phyloP scores from a whole-genome alignment of 169 alveolate species.

The Cystoisospora suis region DNA sequence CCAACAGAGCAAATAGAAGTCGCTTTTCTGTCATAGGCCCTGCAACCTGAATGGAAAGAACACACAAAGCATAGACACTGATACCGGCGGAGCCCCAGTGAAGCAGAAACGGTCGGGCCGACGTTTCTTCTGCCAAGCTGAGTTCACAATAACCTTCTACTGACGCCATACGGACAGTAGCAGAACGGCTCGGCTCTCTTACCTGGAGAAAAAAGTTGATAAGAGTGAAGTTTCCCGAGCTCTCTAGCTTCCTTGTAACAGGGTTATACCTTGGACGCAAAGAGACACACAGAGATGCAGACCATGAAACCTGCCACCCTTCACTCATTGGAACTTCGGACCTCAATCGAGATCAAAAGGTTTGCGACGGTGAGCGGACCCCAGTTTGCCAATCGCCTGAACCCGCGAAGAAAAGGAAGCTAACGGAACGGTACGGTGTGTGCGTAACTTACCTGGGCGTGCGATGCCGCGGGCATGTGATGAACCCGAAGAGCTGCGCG shows the following conservation, averaged over 20 bases:
- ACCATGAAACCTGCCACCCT: too few species aligned
- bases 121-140: too few species aligned
- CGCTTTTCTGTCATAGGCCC: conserved; percentile 90
- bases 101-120: not conserved
- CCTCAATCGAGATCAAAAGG: not conserved
- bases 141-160: too few species aligned
- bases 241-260: conserved; percentile 18
- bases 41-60: conserved; percentile 69
- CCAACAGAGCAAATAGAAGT: conserved; percentile 74
- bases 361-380: not conserved
- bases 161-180: too few species aligned
- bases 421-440: too few species aligned
- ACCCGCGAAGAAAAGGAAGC: not conserved
- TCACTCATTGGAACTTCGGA: too few species aligned
- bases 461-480: conserved; percentile 92
- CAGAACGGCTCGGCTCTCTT: too few species aligned
- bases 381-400: not conserved
- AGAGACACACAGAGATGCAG: not conserved
- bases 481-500: conserved; percentile 87
- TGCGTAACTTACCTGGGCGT: conserved; percentile 73
- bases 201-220: conserved; percentile 12
- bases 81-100: not conserved
- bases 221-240: conserved; percentile 28
- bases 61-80: not conserved
- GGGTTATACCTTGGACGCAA: not conserved